phyloP scores from a whole-genome alignment of 225 moss, liverwort and hornwort genomes.

The Polytrichum commune region DNA sequence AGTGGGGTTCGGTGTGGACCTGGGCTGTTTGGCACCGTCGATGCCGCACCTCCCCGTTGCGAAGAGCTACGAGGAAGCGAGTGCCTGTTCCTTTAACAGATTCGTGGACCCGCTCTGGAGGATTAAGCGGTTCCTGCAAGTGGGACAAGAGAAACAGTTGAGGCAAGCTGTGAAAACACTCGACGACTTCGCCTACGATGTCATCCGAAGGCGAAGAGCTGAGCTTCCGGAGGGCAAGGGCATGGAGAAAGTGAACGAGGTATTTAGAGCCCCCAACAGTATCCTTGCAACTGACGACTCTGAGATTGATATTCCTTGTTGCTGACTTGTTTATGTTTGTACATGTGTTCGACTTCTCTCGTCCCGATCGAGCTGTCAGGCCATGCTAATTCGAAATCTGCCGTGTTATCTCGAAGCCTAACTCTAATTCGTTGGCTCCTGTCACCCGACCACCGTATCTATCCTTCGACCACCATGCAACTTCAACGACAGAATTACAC shows the following conservation, averaged over 20 bases:
- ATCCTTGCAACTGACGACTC: too few relatives aligned
- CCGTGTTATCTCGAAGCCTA: constrained; percentile 10
- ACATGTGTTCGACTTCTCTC: background rate
- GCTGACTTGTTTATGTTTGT: too few relatives aligned
- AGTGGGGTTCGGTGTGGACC: constrained; percentile 46
- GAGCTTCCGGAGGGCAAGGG: constrained; percentile 14
- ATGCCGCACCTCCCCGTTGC: constrained; percentile 29
- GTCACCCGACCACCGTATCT: constrained; percentile 14
- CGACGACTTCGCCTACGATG: constrained; percentile 32
- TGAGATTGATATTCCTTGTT: too few relatives aligned
- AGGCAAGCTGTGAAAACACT: constrained; percentile 20
- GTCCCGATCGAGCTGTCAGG: constrained; percentile 4
- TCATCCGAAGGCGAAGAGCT: constrained; percentile 35
- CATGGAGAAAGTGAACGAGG: constrained; percentile 4
- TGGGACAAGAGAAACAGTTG: constrained; percentile 35
- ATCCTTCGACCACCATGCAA: constrained; percentile 13
- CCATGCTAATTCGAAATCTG: background rate
- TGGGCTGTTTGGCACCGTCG: constrained; percentile 22
- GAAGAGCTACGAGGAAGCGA: constrained; percentile 32
- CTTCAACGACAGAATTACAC: too few relatives aligned
- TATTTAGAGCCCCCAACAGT: background rate
- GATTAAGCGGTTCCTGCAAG: constrained; percentile 23
- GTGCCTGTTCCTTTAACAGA: constrained; percentile 22
- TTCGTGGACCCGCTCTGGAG: constrained; percentile 32
- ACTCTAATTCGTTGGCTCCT: constrained; percentile 7